phyloP scores from a whole-genome alignment of 257 asterid species.

The Fraxinus quadrangulata region DNA sequence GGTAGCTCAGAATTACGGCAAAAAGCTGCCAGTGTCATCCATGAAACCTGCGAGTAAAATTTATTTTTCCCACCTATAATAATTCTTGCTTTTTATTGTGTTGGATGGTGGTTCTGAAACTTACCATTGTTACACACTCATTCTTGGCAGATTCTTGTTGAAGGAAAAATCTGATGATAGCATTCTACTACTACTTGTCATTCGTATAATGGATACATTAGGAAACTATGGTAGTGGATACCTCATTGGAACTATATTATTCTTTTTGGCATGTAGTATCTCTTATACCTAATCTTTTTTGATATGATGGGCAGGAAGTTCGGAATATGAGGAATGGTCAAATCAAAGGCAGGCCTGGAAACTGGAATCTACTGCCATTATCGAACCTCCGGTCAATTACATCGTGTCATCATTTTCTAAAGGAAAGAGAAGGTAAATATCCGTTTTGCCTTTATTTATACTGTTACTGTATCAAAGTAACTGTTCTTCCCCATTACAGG shows the following conservation, averaged over 20 bases:
- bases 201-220: conserved; percentile 88
- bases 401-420: conserved; percentile 81
- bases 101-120: conserved; percentile 30
- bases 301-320: conserved; percentile 65
- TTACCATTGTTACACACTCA: conserved; percentile 22
- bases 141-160: conserved; percentile 71
- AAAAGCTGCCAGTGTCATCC: conserved; percentile 83
- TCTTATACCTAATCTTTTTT: conserved; percentile 22
- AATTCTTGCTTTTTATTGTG: conserved; percentile 23
- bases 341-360: conserved; percentile 96
- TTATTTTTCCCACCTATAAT: conserved; percentile 17
- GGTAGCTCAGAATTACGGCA: conserved; percentile 85
- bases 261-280: conserved; percentile 20
- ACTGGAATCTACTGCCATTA: conserved; percentile 84
- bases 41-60: conserved; percentile 81
- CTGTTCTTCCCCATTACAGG: conserved; percentile 45
- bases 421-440: conserved; percentile 84
- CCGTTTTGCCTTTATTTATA: conserved; percentile 20
- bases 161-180: conserved; percentile 97
- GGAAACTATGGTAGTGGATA: conserved; percentile 79
- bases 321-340: conserved; percentile 96
- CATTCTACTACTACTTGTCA: conserved; percentile 81
- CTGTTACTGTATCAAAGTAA: conserved; percentile 22
- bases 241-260: conserved; percentile 21
- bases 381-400: conserved; percentile 90